Percentiles rank a stretch among this genome's conserved stretches.
phyloP scores from a whole-genome alignment of 2,329 filamentous ascomycete species.

The Neobulgaria alba region DNA sequence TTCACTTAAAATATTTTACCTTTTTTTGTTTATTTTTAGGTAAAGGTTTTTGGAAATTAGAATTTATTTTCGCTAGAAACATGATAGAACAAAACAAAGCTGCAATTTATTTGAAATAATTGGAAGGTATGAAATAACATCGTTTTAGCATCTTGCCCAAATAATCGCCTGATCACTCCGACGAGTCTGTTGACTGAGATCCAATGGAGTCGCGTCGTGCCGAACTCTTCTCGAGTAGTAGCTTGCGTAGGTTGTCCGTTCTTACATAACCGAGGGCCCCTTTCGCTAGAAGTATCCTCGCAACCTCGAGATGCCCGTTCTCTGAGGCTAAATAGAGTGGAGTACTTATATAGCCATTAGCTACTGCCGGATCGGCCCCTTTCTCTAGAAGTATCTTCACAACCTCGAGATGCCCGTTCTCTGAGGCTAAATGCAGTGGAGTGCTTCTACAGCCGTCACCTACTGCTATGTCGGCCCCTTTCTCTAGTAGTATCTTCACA shows the following conservation, averaged over 20 bases:
- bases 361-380: conserved; percentile 3
- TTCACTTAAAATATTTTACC: too few relatives aligned
- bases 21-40: too few relatives aligned
- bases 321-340: background rate
- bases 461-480: conserved; percentile 21
- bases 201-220: background rate
- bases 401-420: conserved; percentile 7
- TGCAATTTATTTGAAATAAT: too few relatives aligned
- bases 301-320: background rate
- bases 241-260: too few relatives aligned
- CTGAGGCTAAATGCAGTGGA: conserved; percentile 19
- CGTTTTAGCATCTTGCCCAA: too few relatives aligned
- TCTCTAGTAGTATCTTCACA: conserved; percentile 22
- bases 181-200: background rate
- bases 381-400: conserved; percentile 11
- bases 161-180: background rate
- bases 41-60: too few relatives aligned
- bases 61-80: too few relatives aligned
- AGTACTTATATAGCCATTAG: conserved; percentile 4
- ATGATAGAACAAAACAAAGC: too few relatives aligned
- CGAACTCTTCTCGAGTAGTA: too few relatives aligned
- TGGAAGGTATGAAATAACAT: too few relatives aligned
- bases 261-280: background rate
- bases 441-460: conserved; percentile 2
- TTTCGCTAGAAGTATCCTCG: background rate